A percentile compares a stretch with the other conserved stretches of the same genome.
phyloP scores from a whole-genome alignment of 1,139 yeast genomes.

The Saccharomyces hybrid region DNA sequence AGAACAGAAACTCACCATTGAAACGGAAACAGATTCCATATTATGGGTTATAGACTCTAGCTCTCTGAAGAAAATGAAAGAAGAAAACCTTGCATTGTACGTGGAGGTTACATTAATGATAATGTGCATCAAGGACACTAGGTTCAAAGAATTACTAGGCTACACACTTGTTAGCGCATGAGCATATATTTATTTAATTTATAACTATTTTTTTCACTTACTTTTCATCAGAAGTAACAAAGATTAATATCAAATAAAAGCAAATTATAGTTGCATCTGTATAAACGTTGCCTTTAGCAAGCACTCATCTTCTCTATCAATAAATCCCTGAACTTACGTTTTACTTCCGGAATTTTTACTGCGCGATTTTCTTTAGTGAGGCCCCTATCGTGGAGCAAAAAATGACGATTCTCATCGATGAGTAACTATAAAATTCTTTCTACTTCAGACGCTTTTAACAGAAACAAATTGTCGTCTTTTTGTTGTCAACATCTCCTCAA shows the following conservation, averaged over 20 bases:
- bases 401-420: not conserved
- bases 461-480: not conserved
- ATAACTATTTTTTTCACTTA: not conserved
- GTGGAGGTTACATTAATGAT: constrained; percentile 63
- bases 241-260: not conserved
- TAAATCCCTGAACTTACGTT: not conserved
- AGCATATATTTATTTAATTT: not conserved
- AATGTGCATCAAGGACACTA: constrained; percentile 57
- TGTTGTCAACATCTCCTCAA: not conserved
- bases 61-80: constrained; percentile 39
- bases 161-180: constrained; percentile 52
- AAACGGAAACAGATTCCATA: constrained; percentile 48
- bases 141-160: constrained; percentile 68
- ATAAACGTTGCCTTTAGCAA: not conserved
- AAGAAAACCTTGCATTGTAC: constrained; percentile 43
- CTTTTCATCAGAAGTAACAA: no score
- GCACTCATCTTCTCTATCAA: no score
- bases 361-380: not conserved
- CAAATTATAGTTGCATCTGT: not conserved
- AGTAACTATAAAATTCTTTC: not conserved
- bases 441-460: not conserved
- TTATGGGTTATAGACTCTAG: constrained; percentile 63
- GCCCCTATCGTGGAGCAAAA: not conserved
- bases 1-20: constrained; percentile 23
- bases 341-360: not conserved